Conservation (phyloP, 345 rosid species). For the Firmiana major region DNA sequence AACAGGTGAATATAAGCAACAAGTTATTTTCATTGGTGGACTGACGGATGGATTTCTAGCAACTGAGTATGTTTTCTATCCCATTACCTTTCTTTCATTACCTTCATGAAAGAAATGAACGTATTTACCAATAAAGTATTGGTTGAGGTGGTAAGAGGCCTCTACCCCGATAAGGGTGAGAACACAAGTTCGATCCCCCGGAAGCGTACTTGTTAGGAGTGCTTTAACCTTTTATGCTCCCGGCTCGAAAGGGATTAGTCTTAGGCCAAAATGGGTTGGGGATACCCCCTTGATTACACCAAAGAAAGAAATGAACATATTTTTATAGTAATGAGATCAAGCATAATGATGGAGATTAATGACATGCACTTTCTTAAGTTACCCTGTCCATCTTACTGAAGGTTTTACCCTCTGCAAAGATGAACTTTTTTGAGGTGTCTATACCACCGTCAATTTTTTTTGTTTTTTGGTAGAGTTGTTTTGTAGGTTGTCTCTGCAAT, state of each 20-base stretch:
- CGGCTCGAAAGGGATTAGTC: too few species aligned
- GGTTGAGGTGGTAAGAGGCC: too few species aligned
- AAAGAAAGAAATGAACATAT: not conserved
- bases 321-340: slow-evolving; percentile 2
- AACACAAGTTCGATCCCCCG: too few species aligned
- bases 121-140: too few species aligned
- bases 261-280: too few species aligned
- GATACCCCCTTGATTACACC: too few species aligned
- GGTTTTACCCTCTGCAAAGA: not conserved
- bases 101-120: slow-evolving; percentile 1
- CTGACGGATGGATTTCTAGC: slow-evolving; percentile 87
- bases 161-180: too few species aligned
- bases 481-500: not conserved
- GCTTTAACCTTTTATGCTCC: too few species aligned
- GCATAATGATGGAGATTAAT: not conserved
- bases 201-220: too few species aligned
- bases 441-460: not conserved
- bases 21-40: slow-evolving; percentile 85
- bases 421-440: not conserved
- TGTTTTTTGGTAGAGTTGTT: not conserved
- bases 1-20: slow-evolving; percentile 86
- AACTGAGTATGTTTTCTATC: slow-evolving; percentile 59
- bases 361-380: not conserved
- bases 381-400: not conserved
- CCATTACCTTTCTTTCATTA: not conserved